Conservation (phyloP, 2,329 filamentous ascomycete species). For the Byssothecium circinans region DNA sequence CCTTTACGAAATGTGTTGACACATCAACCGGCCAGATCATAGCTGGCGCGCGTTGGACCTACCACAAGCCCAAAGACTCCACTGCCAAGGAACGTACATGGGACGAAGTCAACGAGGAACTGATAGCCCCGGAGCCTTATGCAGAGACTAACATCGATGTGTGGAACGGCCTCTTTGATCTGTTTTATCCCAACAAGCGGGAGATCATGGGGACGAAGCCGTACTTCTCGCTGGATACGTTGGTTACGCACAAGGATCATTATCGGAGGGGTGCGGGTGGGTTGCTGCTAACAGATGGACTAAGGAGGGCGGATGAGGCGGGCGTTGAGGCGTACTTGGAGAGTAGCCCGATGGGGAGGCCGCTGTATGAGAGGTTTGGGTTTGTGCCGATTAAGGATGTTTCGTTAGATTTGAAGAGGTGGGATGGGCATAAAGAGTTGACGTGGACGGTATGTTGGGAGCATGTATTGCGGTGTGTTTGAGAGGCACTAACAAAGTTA, state of each 20-base stretch:
- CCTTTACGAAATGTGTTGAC: conserved; percentile 36
- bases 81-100: conserved; percentile 14
- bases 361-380: conserved; percentile 37
- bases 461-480: background rate
- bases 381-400: conserved; percentile 31
- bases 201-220: conserved; percentile 24
- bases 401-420: conserved; percentile 34
- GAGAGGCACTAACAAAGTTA: background rate
- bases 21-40: conserved; percentile 14
- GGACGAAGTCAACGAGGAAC: conserved; percentile 31
- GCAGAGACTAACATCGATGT: conserved; percentile 30
- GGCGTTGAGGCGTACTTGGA: conserved; percentile 38
- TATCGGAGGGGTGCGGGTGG: conserved; percentile 36
- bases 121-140: conserved; percentile 27
- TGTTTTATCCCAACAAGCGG: conserved; percentile 29
- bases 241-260: conserved; percentile 36
- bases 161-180: conserved; percentile 20
- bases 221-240: conserved; percentile 34
- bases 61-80: conserved; percentile 1
- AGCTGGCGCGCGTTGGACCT: conserved; percentile 1
- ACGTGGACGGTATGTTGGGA: conserved; percentile 35
- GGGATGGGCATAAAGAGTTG: conserved; percentile 29
- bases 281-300: conserved; percentile 37
- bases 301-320: conserved; percentile 33
- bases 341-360: conserved; percentile 35